Conservation (phyloP, 2,329 filamentous ascomycete genomes). For the Aspergillus pseudoglaucus region DNA sequence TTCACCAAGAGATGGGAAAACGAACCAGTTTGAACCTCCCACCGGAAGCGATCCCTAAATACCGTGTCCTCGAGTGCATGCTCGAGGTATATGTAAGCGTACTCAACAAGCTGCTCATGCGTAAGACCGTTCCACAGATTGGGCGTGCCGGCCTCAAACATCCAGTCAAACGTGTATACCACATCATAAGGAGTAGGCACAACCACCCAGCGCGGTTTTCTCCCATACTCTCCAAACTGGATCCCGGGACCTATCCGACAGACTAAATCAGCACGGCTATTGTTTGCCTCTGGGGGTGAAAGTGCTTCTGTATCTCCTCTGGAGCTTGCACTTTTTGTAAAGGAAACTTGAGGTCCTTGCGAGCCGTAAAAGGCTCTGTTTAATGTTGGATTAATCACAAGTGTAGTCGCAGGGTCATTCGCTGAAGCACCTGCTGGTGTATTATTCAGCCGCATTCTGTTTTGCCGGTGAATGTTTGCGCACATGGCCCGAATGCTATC, state of each 20-base stretch:
- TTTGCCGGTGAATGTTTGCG: too few relatives aligned
- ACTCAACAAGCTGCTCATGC: conserved; percentile 10
- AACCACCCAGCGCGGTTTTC: conserved; percentile 10
- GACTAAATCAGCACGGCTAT: too few relatives aligned
- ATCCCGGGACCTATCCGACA: conserved; percentile 1
- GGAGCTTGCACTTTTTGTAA: too few relatives aligned
- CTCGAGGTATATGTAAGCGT: conserved; percentile 15
- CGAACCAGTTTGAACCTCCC: conserved; percentile 1
- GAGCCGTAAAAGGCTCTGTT: too few relatives aligned
- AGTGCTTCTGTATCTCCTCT: too few relatives aligned
- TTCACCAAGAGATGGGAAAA: conserved; percentile 3
- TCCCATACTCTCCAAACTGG: conserved; percentile 3
- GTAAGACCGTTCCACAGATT: conserved; percentile 1
- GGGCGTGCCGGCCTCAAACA: conserved; percentile 15
- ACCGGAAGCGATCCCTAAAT: conserved; percentile 10
- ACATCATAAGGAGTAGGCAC: background rate
- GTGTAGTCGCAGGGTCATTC: too few relatives aligned
- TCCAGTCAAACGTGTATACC: conserved; percentile 7
- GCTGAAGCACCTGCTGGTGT: too few relatives aligned
- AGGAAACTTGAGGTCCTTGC: too few relatives aligned
- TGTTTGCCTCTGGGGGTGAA: too few relatives aligned
- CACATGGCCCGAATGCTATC: too few relatives aligned
- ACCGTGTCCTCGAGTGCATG: conserved; percentile 8
- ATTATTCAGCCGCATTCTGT: too few relatives aligned
- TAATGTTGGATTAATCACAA: too few relatives aligned